Evolutionary conservation across 352 stramenopile genomes (phyloP).

Genomic region (Pythium sp.): DNA sequence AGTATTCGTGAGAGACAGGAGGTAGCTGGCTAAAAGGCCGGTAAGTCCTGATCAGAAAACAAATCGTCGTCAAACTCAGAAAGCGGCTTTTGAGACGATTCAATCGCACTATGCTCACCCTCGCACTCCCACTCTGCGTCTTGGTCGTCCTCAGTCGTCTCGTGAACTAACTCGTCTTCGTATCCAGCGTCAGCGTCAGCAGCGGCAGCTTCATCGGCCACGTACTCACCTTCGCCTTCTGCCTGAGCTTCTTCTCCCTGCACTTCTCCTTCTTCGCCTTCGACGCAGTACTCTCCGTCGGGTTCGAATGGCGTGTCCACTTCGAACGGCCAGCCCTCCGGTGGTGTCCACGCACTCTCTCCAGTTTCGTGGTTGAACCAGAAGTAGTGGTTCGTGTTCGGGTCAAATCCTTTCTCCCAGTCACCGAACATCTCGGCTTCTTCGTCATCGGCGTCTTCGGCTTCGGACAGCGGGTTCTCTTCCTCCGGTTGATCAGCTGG

Average conservation of each 20-base stretch:
- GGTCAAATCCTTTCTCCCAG: constrained; percentile 86
- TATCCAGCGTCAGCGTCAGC: background rate
- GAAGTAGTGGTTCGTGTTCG: constrained; percentile 81
- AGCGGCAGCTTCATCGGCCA: constrained; percentile 7
- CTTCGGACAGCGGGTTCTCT: constrained; percentile 27
- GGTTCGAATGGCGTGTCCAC: constrained; percentile 63
- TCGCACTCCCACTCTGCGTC: constrained; percentile 17
- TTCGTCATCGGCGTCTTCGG: constrained; percentile 68
- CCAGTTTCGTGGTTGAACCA: constrained; percentile 86
- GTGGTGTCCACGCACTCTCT: constrained; percentile 76
- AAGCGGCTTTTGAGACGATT: constrained; percentile 25
- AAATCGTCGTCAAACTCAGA: constrained; percentile 61
- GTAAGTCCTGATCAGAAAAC: constrained; percentile 50
- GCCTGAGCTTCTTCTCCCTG: constrained; percentile 1
- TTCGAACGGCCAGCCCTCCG: constrained; percentile 72
- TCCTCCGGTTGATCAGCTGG: background rate
- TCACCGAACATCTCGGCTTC: constrained; percentile 74
- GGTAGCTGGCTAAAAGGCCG: constrained; percentile 31
- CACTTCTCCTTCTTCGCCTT: constrained; percentile 21
- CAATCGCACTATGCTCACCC: constrained; percentile 18
- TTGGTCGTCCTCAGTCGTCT: background rate
- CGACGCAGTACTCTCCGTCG: constrained; percentile 20
- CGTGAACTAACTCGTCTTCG: constrained; percentile 12
- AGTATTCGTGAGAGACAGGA: background rate
- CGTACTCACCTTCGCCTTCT: constrained; percentile 17